These are phyloP conservation scores for Neurospora africana DNA, from an alignment of 495 filamentous ascomycete species.

Conservation along the genomic window DNA sequence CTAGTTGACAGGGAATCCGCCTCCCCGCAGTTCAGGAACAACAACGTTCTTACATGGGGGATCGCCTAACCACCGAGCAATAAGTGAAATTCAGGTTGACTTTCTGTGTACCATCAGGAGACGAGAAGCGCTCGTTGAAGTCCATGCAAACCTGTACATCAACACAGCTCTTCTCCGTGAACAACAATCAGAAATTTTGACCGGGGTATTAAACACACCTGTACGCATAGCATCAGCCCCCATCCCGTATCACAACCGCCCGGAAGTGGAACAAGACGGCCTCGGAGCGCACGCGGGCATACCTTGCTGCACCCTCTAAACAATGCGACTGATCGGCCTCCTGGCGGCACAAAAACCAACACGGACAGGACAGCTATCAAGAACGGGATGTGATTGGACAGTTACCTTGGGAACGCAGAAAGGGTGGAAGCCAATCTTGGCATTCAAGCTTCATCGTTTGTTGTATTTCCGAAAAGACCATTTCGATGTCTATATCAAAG, in stretches of 20 bases:
- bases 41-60: neutral
- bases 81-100: neutral
- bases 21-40: neutral
- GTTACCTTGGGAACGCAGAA: neutral
- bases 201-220: neutral
- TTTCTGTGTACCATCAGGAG: neutral
- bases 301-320: neutral
- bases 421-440: neutral
- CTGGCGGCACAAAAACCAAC: neutral
- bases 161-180: neutral
- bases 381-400: neutral
- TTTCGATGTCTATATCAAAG: neutral
- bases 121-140: neutral
- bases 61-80: neutral
- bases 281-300: neutral
- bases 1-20: neutral
- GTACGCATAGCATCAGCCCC: conserved; percentile 14
- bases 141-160: neutral
- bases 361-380: neutral
- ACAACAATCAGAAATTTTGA: neutral
- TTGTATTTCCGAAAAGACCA: neutral
- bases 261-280: neutral
- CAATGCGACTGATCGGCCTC: neutral
- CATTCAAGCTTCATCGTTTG: neutral
- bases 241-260: conserved; percentile 11